Conservation (phyloP, 345 rosid species). For the Ceriops zippeliana region DNA sequence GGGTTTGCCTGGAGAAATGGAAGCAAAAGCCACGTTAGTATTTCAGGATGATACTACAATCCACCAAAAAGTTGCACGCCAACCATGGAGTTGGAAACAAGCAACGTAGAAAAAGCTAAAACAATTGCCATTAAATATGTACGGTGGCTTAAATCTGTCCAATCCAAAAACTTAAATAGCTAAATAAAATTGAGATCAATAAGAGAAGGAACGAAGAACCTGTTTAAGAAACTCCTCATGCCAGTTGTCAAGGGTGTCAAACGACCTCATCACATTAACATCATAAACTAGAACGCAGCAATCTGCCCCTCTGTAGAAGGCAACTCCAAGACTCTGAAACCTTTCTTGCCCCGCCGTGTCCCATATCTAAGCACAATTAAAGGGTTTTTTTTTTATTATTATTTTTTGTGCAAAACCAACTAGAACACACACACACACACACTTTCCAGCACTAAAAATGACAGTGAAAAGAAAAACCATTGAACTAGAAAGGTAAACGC, state of each 20-base stretch:
- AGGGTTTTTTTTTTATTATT: neutral
- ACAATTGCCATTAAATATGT: neutral
- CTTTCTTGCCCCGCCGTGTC: constrained; percentile 98
- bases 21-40: constrained; percentile 19
- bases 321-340: constrained; percentile 95
- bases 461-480: neutral
- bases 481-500: constrained; percentile 6
- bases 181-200: neutral
- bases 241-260: constrained; percentile 92
- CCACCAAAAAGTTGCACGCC: neutral
- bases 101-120: neutral
- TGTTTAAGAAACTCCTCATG: constrained; percentile 97
- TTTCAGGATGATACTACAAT: neutral
- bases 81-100: neutral
- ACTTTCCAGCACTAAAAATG: neutral
- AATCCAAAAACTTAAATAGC: neutral
- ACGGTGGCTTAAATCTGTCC: neutral
- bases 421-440: no score
- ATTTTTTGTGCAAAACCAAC: no score
- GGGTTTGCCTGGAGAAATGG: constrained; percentile 67
- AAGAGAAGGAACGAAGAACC: constrained; percentile 35
- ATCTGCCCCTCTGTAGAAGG: constrained; percentile 96
- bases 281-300: constrained; percentile 93
- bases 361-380: constrained; percentile 62
- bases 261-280: constrained; percentile 81